A percentile compares a stretch with the other conserved stretches of the same genome.
Conservation (phyloP, 768 basidiomycete genomes). For the Hygrocybe coccinea region DNA sequence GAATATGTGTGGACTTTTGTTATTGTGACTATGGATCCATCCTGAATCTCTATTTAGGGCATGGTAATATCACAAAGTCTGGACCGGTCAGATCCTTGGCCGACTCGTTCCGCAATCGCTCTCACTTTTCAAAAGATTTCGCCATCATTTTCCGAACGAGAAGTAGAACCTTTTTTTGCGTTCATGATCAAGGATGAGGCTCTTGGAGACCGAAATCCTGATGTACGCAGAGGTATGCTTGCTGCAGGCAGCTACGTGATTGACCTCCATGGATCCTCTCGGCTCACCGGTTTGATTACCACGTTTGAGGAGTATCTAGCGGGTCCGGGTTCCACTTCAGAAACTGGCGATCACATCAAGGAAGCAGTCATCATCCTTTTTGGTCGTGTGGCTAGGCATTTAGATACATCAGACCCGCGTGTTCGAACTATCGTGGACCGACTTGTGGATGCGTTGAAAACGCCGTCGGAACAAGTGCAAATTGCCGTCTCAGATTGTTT, state of each 20-base stretch:
- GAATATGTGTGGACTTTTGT: conserved; percentile 60
- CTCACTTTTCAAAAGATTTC: conserved; percentile 63
- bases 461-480: conserved; percentile 94
- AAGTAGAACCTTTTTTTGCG: conserved; percentile 69
- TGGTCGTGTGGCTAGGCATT: conserved; percentile 85
- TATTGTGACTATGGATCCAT: background rate
- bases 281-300: conserved; percentile 67
- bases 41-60: conserved; percentile 49
- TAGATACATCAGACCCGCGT: conserved; percentile 70
- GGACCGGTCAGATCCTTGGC: conserved; percentile 88
- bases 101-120: conserved; percentile 70
- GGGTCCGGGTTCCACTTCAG: conserved; percentile 50
- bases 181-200: conserved; percentile 86
- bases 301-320: conserved; percentile 78
- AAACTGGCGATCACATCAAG: conserved; percentile 81
- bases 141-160: conserved; percentile 53
- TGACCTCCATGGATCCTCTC: conserved; percentile 72
- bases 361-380: conserved; percentile 94
- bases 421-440: conserved; percentile 79
- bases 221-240: conserved; percentile 87
- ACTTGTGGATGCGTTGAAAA: conserved; percentile 83
- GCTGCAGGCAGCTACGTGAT: conserved; percentile 75
- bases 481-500: conserved; percentile 95
- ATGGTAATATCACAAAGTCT: conserved; percentile 87
- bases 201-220: conserved; percentile 76